Evolutionary conservation across 805 yeast species (phyloP), one percentile per base, ranked within the genome.

Genomic region (Candida coleopterorum): DNA sequence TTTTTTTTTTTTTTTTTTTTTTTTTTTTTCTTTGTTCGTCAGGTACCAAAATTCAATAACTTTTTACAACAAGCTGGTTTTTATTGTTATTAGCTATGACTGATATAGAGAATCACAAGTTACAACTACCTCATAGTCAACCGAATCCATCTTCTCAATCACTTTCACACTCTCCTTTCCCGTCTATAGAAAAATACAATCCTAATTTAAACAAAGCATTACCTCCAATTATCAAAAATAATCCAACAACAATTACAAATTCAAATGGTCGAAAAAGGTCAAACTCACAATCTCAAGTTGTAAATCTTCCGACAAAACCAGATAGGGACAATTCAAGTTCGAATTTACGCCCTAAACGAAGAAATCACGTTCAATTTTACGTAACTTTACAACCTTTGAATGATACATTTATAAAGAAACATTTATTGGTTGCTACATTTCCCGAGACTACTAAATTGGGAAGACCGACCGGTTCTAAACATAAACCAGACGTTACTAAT

Each of bases 361-460:
- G 41, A 16, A 45, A 51, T 42, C 52, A 52, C 34, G 46, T 58
- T 35, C 63, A 64, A 30, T 79, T 78, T 54, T 74, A 83, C 29
- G 74, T 89, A n/a, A 79, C 86, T 4, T 65, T 93, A 33, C 58
- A 75, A 10, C 80, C 97, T 0, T 62, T 88, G 33, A 90, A 90
- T 57, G 85, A 77, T 34, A 81, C 96, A 0, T 88, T 89, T 54
- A 84, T 79, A 27, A 72, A 79, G 40, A 93, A 90, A 56, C 79
- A 82, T 35, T 64, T 93, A 26, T 77, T 76, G 10, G 79, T 93
- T 6, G 97, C 97, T 1, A 71, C 75, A 39, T 70, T 68, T 40
- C 98, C 99, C 0, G 88, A 85, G 10, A 79, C 86, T 3, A 62
- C 89, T 35, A 86, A 86, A 53, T 68, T 93, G 17, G 99, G 99